Evolutionary conservation across 169 alveolate species (phyloP), one percentile per base, ranked within the genome.

Genomic region (Eimeria praecox): DNA sequence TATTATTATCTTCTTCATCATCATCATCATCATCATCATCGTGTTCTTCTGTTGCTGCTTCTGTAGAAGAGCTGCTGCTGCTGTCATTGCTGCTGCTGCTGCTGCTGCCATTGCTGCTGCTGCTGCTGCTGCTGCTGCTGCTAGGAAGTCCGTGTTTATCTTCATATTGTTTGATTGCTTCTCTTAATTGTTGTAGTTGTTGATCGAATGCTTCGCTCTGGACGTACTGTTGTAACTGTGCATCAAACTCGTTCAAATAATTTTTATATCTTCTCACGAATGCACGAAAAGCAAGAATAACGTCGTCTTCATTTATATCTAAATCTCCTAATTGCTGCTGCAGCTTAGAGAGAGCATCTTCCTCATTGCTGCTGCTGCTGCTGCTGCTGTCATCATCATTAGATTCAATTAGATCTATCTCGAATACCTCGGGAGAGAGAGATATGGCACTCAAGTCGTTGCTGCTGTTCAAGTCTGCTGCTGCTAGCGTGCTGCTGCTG

Each of bases 331-430:
- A 46, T 27, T 52, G 66, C 71, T 49, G 73, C 90, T 52, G 66
- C 73, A 82, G 66, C 24, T 62, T 82, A 1, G 44, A 69, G 35
- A 82, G 46, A 0, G 90, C 71, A 12, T 14, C n/a, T 8, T 82
- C 90, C 49, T 77, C 87, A 10, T n/a, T 77, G n/a, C 87, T 42
- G 87, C 35, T 8, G 42, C 90, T 27, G 90, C 71, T 69, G 80
- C 80, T 33, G 42, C 38, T 30, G 85, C 77, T 66, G 6, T 66
- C 85, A 12, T n/a, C 87, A 0, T 38, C 40, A n/a, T 22, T 12
- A 27, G 82, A 71, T 2, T 2, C 6, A 71, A 16, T 16, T 66
- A 66, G 6, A 30, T 30, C 77, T 66, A 9, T 22, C 8, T 66
- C 77, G 20, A 22, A 22, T 66, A 10, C 77, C 38, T 66, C 77